Conservation (phyloP, 2,329 filamentous ascomycete species). For the Grosmannia serpens region DNA sequence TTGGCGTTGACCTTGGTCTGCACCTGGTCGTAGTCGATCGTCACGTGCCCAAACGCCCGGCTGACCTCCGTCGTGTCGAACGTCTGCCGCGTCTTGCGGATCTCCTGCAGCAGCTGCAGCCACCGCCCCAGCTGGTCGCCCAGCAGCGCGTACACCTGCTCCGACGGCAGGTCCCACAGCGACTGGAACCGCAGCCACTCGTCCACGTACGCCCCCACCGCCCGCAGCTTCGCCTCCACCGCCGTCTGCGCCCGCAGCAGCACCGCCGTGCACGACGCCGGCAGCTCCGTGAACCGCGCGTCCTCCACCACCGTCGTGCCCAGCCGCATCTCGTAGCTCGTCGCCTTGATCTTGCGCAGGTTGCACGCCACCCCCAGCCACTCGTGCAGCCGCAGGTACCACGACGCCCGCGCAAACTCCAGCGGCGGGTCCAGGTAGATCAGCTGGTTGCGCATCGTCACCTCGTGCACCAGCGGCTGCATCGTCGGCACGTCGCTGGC, state of each 20-base stretch:
- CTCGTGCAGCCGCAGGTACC: constrained; percentile 83
- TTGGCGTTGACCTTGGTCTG: constrained; percentile 98
- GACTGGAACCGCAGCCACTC: constrained; percentile 99
- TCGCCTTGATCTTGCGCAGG: constrained; percentile 86
- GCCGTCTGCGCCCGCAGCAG: constrained; percentile 71
- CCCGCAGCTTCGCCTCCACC: constrained; percentile 70
- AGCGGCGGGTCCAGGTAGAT: constrained; percentile 93
- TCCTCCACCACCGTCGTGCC: constrained; percentile 55
- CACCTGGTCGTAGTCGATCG: constrained; percentile 96
- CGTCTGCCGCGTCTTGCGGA: constrained; percentile 86
- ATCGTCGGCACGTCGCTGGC: constrained; percentile 50
- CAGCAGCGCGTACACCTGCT: constrained; percentile 85
- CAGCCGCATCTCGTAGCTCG: constrained; percentile 83
- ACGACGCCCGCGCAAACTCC: constrained; percentile 82
- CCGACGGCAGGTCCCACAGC: constrained; percentile 92
- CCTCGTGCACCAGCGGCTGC: constrained; percentile 70
- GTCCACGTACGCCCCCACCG: constrained; percentile 79
- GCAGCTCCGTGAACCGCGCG: constrained; percentile 71
- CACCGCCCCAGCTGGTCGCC: constrained; percentile 86
- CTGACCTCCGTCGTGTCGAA: constrained; percentile 96
- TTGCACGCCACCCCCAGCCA: constrained; percentile 93
- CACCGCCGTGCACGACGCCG: constrained; percentile 68
- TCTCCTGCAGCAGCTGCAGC: constrained; percentile 93
- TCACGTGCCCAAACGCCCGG: constrained; percentile 84
- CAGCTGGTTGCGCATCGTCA: constrained; percentile 96